Evolutionary conservation across 2,329 filamentous ascomycete genomes (phyloP), one percentile per base, ranked within the genome.

Genomic region (Trichoderma polysporum): DNA sequence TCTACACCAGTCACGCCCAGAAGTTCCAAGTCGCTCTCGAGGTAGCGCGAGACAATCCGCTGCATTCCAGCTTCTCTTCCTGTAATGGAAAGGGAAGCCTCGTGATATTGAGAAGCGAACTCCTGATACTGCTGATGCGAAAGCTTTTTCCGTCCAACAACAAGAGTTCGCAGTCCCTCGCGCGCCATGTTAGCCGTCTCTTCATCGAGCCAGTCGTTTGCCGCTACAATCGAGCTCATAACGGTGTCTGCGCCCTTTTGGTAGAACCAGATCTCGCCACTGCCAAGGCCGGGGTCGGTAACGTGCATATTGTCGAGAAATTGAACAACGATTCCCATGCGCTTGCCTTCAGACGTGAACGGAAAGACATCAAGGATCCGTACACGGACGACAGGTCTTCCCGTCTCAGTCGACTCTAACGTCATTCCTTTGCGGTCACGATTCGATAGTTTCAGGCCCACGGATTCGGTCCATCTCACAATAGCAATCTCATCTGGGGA

Each of bases 111-210:
- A 27, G 82, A 76, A 0, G 90, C 85, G 75, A 99, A 99, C 47
- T 94, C 90, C 47, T 88, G 84, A 75, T 97, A 98, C 72, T 94
- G 91, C 71, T 90, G 86, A 6, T 83, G 73, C 0, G 93, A 94
- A 6, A 99, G 83, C 72, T 88, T 90, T 77, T 95, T 97, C 54
- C 96, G 88, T n/a, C 95, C 96, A 29, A 99, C 91, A 6, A 99
- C 95, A 6, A 99, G 84, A 0, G 95, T 99, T 67, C 95, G 90
- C 58, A 99, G 83, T 45, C 95, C 95, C 82, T 99, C 96, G 56
- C 95, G 89, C 6, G 96, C 96, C 96, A 99, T 99, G 77, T 99
- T 99, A n/a, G 93, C 92, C 0, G 95, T 98, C 78, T 99, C 95
- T 78, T 99, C 95, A 72, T 99, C 95, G 0, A 99, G 88, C 96